Percentiles rank a stretch among this genome's conserved stretches.
Conservation (phyloP, 805 yeast species). For the Hanseniaspora taiwanica region DNA sequence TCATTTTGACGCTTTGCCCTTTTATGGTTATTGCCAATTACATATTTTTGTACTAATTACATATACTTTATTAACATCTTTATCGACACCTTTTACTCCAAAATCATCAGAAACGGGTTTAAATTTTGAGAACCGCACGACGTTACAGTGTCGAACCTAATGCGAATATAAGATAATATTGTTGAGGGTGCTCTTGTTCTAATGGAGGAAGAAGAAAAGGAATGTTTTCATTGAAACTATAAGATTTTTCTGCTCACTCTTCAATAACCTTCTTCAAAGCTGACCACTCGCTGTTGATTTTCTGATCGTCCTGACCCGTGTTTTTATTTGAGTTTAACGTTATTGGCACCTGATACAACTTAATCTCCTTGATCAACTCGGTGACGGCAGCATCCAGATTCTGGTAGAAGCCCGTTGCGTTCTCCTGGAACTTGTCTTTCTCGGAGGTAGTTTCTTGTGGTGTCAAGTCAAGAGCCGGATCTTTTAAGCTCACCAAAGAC, state of each 20-base stretch:
- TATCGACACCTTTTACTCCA: no score
- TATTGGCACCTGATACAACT: constrained; percentile 20
- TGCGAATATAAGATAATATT: no score
- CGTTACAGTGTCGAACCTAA: no score
- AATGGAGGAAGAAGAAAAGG: neutral
- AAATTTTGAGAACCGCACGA: no score
- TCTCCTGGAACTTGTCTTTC: constrained; percentile 19
- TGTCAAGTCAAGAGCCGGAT: neutral
- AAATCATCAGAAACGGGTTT: no score
- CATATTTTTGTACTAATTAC: no score
- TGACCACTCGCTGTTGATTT: constrained; percentile 16
- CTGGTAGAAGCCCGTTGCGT: constrained; percentile 15
- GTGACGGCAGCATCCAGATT: constrained; percentile 14
- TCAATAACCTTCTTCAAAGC: constrained; percentile 9
- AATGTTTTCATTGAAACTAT: neutral
- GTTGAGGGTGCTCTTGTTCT: neutral
- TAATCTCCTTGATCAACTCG: constrained; percentile 16
- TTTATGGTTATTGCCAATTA: no score
- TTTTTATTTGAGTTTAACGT: constrained; percentile 19
- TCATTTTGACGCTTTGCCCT: no score
- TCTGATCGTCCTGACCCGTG: constrained; percentile 22
- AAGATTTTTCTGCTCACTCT: neutral
- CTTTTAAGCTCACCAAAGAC: constrained; percentile 19
- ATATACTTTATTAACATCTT: no score
- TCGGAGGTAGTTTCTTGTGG: constrained; percentile 15